Evolutionary conservation across 2,329 filamentous ascomycete genomes (phyloP).

Genomic region (Elsinoe perseae): DNA sequence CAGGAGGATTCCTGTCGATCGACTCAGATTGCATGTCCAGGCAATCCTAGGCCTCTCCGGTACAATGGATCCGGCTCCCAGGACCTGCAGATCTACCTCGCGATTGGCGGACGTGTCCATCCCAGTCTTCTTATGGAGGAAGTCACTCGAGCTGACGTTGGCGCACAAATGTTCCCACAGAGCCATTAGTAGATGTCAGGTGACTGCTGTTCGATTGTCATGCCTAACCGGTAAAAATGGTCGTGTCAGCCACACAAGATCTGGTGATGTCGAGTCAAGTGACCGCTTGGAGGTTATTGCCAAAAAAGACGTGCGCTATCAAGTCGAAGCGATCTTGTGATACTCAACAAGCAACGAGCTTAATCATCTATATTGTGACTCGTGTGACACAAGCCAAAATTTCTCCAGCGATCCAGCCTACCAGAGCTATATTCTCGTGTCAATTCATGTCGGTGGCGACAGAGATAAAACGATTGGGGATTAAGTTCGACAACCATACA

Average conservation of each 20-base stretch:
- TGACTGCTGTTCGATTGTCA: neutral
- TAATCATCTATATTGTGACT: neutral
- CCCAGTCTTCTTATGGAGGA: neutral
- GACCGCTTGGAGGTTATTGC: neutral
- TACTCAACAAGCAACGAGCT: neutral
- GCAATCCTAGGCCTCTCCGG: neutral
- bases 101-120: neutral
- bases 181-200: neutral
- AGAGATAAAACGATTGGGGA: no score
- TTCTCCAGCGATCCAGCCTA: neutral
- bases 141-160: slow-evolving; percentile 9
- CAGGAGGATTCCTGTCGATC: neutral
- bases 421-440: neutral
- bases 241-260: slow-evolving; percentile 7
- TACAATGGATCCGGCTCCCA: neutral
- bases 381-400: neutral
- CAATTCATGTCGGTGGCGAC: neutral
- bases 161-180: neutral
- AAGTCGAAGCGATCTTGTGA: slow-evolving; percentile 1
- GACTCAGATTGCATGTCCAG: neutral
- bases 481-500: neutral
- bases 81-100: slow-evolving; percentile 3
- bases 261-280: slow-evolving; percentile 14
- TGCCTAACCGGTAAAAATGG: neutral
- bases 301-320: neutral